Evolutionary conservation across 371 early-diverging fungal species (phyloP).

Genomic region (Mucor saturninus): DNA sequence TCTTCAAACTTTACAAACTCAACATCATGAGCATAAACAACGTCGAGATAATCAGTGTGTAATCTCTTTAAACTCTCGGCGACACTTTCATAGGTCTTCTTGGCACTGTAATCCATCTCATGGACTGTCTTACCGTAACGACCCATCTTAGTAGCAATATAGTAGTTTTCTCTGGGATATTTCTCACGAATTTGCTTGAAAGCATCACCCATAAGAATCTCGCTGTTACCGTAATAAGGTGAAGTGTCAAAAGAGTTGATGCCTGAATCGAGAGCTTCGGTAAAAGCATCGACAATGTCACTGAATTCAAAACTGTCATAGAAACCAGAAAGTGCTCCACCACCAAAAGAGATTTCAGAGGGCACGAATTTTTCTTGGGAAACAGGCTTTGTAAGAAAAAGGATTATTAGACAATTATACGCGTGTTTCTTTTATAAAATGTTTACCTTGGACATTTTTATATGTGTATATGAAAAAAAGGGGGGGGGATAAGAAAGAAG

Average conservation of each 20-base stretch:
- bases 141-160: constrained; percentile 76
- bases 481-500: not conserved
- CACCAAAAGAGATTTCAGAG: constrained; percentile 58
- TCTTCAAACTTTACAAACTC: constrained; percentile 73
- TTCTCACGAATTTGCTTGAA: constrained; percentile 52
- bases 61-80: constrained; percentile 67
- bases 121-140: constrained; percentile 70
- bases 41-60: constrained; percentile 74
- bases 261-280: constrained; percentile 54
- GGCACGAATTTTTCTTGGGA: constrained; percentile 45
- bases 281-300: constrained; percentile 59
- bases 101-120: constrained; percentile 74
- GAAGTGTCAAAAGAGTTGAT: constrained; percentile 81
- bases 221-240: constrained; percentile 78
- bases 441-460: constrained; percentile 3
- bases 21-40: constrained; percentile 81
- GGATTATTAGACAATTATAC: not conserved
- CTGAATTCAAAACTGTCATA: constrained; percentile 56
- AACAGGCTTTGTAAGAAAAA: constrained; percentile 25
- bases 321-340: constrained; percentile 59
- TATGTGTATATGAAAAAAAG: not conserved
- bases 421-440: not conserved
- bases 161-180: constrained; percentile 69
- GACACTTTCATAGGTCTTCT: constrained; percentile 61
- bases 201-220: constrained; percentile 72